Evolutionary conservation across 106 monocot genomes (phyloP), one percentile per base, ranked within the genome.

Genomic region (Dioscorea alata): DNA sequence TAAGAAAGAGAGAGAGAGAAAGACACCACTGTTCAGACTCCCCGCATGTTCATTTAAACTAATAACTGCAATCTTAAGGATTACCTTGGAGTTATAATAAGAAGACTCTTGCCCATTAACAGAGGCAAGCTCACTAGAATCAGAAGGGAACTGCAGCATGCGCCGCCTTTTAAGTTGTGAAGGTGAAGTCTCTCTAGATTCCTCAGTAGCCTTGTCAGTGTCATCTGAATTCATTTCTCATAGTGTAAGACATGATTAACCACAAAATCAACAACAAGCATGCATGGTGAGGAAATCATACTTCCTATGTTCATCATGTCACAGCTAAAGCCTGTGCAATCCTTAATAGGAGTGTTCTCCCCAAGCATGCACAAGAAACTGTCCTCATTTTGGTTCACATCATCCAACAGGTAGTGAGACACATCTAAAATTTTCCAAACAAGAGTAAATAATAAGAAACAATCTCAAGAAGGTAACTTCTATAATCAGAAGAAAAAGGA

Each of bases 261-360:
- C 23, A 58, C 18, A 66, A 48, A 49, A 4, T 12, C 23, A 32
- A 20, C n/a, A 32, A 53, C 33, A 78, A 32, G 19, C 31, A 12
- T 13, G 22, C 57, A 12, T 50, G 33, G n/a, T 14, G 6, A 22
- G 34, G 20, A 74, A 4, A 49, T 15, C 48, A 56, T 73, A 90
- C 92, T 87, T 70, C 50, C 75, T 65, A 50, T 60, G 54, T 81
- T 25, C 48, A 53, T 65, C 25, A 72, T 50, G 59, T 71, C 75
- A 74, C 72, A 66, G 17, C 60, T 65, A 33, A 80, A 71, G 42
- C 85, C 92, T 66, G 72, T 35, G 68, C 86, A 87, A 58, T 99
- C 83, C 74, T 99, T 99, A 34, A 84, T 74, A 10, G 99, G 99
- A 20, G 99, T 99, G 65, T 92, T 87, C 48, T 92, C 92, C 5